Conservation (phyloP, 768 basidiomycete species). For the Pisolithus marmoratus region DNA sequence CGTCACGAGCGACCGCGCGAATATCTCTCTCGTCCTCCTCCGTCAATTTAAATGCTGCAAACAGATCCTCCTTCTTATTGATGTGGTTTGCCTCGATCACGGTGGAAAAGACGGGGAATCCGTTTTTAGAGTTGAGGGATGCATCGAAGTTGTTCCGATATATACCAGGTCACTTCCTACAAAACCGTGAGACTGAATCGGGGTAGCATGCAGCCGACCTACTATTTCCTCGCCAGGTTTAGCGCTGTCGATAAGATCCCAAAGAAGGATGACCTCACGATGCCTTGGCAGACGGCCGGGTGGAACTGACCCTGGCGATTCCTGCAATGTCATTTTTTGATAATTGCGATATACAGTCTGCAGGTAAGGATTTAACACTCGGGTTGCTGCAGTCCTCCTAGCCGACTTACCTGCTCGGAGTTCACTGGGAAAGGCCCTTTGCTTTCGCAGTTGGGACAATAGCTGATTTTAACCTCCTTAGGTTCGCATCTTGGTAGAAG, state of each 20-base stretch:
- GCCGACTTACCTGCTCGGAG: constrained; percentile 74
- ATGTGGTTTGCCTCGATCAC: constrained; percentile 97
- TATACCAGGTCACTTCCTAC: constrained; percentile 94
- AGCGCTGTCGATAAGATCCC: constrained; percentile 97
- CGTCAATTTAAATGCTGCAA: constrained; percentile 95
- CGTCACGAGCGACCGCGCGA: constrained; percentile 79
- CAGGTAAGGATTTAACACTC: background rate
- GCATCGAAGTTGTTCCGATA: constrained; percentile 99
- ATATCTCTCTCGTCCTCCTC: constrained; percentile 97
- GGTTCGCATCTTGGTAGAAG: constrained; percentile 97
- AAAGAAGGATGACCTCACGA: constrained; percentile 92
- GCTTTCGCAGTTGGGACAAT: constrained; percentile 90
- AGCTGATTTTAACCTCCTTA: constrained; percentile 90
- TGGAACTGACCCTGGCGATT: constrained; percentile 95
- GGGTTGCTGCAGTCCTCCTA: background rate
- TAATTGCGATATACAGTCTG: constrained; percentile 98
- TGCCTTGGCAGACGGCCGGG: constrained; percentile 96
- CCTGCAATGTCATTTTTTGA: constrained; percentile 97
- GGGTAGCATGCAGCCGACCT: constrained; percentile 25
- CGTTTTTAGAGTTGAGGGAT: constrained; percentile 96
- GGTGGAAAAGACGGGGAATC: constrained; percentile 98
- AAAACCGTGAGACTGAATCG: constrained; percentile 7
- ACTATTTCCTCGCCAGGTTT: constrained; percentile 99
- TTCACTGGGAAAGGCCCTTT: constrained; percentile 96
- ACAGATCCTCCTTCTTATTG: constrained; percentile 98